These are phyloP conservation scores for Pleomassaria siparia DNA, from an alignment of 2,329 filamentous ascomycete species.

Conservation along the genomic window DNA sequence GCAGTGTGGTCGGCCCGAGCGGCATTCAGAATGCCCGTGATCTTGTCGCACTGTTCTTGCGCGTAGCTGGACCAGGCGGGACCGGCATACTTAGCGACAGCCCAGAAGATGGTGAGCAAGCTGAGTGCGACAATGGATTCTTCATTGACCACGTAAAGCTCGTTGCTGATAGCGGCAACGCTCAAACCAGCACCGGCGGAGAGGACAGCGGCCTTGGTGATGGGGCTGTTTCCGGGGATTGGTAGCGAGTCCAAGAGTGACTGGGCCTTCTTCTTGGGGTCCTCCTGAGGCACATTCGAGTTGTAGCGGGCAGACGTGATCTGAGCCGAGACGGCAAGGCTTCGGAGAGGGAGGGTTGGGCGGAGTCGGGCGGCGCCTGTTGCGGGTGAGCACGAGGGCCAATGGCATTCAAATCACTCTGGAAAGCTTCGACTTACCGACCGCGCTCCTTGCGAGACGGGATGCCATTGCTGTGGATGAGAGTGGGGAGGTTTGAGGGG, in stretches of 20 bases:
- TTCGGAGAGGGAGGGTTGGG: conserved; percentile 69
- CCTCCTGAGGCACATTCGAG: conserved; percentile 78
- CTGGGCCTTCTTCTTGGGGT: conserved; percentile 96
- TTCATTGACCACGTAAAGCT: conserved; percentile 99
- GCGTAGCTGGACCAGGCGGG: conserved; percentile 94
- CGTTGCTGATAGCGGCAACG: conserved; percentile 96
- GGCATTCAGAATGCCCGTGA: conserved; percentile 91
- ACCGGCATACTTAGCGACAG: conserved; percentile 89
- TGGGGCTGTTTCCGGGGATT: conserved; percentile 85
- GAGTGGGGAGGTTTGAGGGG: conserved; percentile 40
- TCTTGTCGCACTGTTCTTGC: conserved; percentile 82
- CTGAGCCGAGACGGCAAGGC: conserved; percentile 70
- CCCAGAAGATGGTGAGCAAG: conserved; percentile 89
- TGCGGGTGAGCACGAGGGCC: conserved; percentile 36
- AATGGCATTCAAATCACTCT: conserved; percentile 43
- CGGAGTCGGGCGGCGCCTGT: conserved; percentile 89
- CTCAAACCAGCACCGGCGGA: conserved; percentile 88
- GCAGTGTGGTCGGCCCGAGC: conserved; percentile 92
- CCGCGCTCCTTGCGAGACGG: conserved; percentile 91
- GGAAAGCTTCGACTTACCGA: conserved; percentile 67
- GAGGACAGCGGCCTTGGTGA: conserved; percentile 96
- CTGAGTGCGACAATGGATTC: conserved; percentile 94
- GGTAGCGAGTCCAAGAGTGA: conserved; percentile 91
- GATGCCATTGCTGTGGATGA: conserved; percentile 82
- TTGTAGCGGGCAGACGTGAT: conserved; percentile 68